Percentiles rank a stretch among this genome's conserved stretches.
Evolutionary conservation across 2,329 filamentous ascomycete species (phyloP).

Genomic region (Talaromyces sp.): DNA sequence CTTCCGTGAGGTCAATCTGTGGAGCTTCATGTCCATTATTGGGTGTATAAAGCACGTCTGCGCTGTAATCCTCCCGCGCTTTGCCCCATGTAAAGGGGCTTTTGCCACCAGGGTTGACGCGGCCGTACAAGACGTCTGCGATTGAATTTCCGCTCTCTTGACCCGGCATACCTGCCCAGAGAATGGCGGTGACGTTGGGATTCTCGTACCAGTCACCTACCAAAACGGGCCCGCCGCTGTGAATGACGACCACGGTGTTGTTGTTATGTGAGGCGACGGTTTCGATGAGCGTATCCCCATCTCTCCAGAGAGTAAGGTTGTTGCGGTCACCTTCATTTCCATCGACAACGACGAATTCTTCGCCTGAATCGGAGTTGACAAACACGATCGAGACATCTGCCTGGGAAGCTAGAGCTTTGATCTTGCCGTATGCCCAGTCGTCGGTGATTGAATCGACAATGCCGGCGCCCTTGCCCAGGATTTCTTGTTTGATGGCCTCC

Average conservation of each 20-base stretch:
- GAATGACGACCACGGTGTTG: slow-evolving; percentile 90
- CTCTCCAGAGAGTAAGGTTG: slow-evolving; percentile 84
- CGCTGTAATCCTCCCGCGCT: slow-evolving; percentile 51
- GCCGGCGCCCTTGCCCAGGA: slow-evolving; percentile 62
- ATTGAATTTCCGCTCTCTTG: slow-evolving; percentile 72
- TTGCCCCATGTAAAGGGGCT: slow-evolving; percentile 57
- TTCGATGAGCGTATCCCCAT: slow-evolving; percentile 73
- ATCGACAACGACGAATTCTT: slow-evolving; percentile 78
- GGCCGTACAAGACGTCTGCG: slow-evolving; percentile 67
- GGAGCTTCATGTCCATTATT: slow-evolving; percentile 54
- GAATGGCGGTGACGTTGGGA: slow-evolving; percentile 66
- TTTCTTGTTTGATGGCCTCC: slow-evolving; percentile 59
- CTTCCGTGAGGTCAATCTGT: slow-evolving; percentile 57
- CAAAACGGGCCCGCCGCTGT: slow-evolving; percentile 75
- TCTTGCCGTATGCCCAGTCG: slow-evolving; percentile 52
- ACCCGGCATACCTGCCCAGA: slow-evolving; percentile 70
- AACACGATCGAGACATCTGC: slow-evolving; percentile 65
- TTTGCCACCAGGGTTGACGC: slow-evolving; percentile 58
- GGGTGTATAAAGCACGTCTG: slow-evolving; percentile 52
- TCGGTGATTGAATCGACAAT: slow-evolving; percentile 56
- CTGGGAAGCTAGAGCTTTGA: slow-evolving; percentile 47
- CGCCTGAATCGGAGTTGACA: slow-evolving; percentile 79
- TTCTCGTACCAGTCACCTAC: slow-evolving; percentile 58
- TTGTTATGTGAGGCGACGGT: slow-evolving; percentile 70
- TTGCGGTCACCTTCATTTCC: slow-evolving; percentile 83